phyloP scores from a whole-genome alignment of 352 stramenopile species.

The Blastocystis sp. region DNA sequence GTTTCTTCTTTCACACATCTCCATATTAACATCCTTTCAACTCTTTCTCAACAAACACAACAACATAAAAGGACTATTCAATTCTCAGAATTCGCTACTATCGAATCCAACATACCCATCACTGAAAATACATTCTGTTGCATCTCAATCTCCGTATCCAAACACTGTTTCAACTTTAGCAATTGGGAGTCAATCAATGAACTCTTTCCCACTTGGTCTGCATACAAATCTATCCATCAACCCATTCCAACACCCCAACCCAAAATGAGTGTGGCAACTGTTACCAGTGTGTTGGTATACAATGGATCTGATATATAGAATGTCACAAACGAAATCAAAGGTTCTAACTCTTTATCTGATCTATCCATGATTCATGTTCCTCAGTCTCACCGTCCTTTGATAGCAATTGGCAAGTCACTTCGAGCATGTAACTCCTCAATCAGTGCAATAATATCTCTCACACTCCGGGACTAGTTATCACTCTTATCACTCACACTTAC shows the following conservation, averaged over 20 bases:
- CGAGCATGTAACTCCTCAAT: constrained; percentile 35
- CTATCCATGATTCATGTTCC: background rate
- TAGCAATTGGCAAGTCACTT: constrained; percentile 2
- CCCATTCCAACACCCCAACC: background rate
- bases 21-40: background rate
- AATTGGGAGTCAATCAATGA: constrained; percentile 43
- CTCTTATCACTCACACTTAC: background rate
- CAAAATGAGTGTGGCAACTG: background rate
- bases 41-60: constrained; percentile 35
- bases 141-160: constrained; percentile 17
- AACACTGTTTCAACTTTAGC: background rate
- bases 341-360: constrained; percentile 38
- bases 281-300: constrained; percentile 6
- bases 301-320: constrained; percentile 12
- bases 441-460: constrained; percentile 9
- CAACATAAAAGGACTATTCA: constrained; percentile 34
- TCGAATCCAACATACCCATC: constrained; percentile 4
- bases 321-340: constrained; percentile 30
- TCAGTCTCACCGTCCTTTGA: background rate
- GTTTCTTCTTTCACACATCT: background rate
- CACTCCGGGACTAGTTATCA: background rate
- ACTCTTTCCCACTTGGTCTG: background rate
- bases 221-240: constrained; percentile 22
- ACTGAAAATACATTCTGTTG: constrained; percentile 28
- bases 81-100: background rate